Conservation (phyloP, 2,329 filamentous ascomycete genomes). For the Aspergillus caelatus region DNA sequence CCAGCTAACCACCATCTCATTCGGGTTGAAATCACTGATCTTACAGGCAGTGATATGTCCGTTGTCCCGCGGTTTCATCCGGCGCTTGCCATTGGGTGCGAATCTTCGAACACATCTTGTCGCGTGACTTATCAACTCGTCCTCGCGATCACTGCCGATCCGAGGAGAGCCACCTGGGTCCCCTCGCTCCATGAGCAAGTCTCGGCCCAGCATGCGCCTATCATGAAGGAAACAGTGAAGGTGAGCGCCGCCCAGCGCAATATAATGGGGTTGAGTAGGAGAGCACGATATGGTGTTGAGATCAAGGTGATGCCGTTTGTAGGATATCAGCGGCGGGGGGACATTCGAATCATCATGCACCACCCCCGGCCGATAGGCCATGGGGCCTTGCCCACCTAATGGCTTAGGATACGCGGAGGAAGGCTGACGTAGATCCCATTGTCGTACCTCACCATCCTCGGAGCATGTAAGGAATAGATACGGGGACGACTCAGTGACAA, state of each 20-base stretch:
- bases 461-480: constrained; percentile 71
- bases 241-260: constrained; percentile 69
- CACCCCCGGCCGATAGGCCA: constrained; percentile 43
- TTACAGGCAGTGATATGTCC: constrained; percentile 72
- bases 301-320: constrained; percentile 64
- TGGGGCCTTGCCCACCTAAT: constrained; percentile 47
- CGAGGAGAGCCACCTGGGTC: constrained; percentile 43
- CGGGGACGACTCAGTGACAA: constrained; percentile 69
- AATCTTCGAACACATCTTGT: constrained; percentile 69
- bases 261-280: constrained; percentile 68
- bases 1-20: constrained; percentile 70
- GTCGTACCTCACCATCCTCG: constrained; percentile 70
- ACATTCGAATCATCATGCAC: constrained; percentile 54
- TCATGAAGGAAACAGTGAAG: constrained; percentile 71
- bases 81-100: constrained; percentile 61
- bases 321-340: constrained; percentile 67
- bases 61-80: constrained; percentile 51
- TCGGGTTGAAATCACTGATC: constrained; percentile 69
- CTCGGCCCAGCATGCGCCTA: constrained; percentile 67
- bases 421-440: constrained; percentile 68
- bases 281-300: constrained; percentile 71
- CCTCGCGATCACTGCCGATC: constrained; percentile 49
- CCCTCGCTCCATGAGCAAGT: constrained; percentile 58
- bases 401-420: constrained; percentile 64
- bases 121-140: constrained; percentile 60